Evolutionary conservation across 257 asterid species (phyloP), one percentile per base, ranked within the genome.

Genomic region (Plantago major): DNA sequence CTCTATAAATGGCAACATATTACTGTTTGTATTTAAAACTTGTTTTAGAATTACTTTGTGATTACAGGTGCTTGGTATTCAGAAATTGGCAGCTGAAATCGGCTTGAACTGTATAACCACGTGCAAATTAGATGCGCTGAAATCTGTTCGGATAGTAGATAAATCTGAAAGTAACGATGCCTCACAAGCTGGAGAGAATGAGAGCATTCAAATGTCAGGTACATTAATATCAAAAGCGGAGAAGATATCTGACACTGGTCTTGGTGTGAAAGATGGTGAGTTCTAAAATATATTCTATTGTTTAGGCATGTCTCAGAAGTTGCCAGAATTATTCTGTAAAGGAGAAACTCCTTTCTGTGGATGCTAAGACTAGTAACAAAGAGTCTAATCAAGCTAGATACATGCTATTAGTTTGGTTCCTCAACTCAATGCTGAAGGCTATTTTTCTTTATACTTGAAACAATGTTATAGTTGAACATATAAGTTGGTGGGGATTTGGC

Each of bases 31-130:
- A 26, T 59, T 43, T 17, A 53, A 1, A 33, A 46, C 51, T 60
- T 66, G 12, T 59, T 44, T 40, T 62, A 47, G 58, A 14, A 46
- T 51, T 16, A 48, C 57, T 46, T 43, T 51, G 49, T 58, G 60
- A 22, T 40, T 72, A 28, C 89, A 93, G 97, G 99, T 87, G 73
- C 86, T 84, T 67, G 89, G 80, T 59, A 83, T 92, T 78, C 78
- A 86, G 73, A 89, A 86, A 71, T 74, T 81, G 84, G 94, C 88
- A 1, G 91, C 89, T 74, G 99, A 92, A 67, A 59, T 93, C 91
- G 88, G 82, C 58, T 79, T 93, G 71, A 82, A 76, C 64, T 83
- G 95, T 66, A 89, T 93, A 70, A 76, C 84, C 13, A 74, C 97
- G 26, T 87, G 70, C 63, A 93, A 83, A 65, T 96, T 93, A 68